Evolutionary conservation across 2,329 filamentous ascomycete species (phyloP).

Genomic region (Pseudogymnoascus sp.): DNA sequence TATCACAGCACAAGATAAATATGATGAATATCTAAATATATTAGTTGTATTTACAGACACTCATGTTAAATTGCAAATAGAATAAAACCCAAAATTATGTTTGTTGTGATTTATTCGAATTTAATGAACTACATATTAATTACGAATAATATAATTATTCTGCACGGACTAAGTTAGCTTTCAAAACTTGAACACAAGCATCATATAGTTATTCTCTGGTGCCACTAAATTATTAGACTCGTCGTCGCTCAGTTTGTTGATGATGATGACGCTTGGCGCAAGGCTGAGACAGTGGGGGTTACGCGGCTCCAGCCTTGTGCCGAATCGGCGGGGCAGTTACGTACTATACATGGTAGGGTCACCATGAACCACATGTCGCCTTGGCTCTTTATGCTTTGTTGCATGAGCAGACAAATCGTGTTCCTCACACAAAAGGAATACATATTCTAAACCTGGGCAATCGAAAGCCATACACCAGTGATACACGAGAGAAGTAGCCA

Average conservation of each 20-base stretch:
- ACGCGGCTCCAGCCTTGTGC: neutral
- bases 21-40: too few relatives aligned
- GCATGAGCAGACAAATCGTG: neutral
- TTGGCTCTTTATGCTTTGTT: conserved; percentile 5
- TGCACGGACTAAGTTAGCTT: neutral
- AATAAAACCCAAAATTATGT: neutral
- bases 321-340: conserved; percentile 1
- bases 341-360: conserved; percentile 1
- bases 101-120: neutral
- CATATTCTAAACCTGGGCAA: neutral
- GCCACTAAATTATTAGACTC: neutral
- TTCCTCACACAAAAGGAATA: neutral
- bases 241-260: neutral
- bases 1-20: neutral
- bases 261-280: neutral
- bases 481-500: conserved; percentile 1
- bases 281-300: neutral
- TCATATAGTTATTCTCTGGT: neutral
- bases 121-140: neutral
- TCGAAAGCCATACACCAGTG: neutral
- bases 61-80: neutral
- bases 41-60: neutral
- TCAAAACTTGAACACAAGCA: neutral
- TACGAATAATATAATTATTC: neutral
- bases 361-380: neutral